phyloP scores from a whole-genome alignment of 2,329 filamentous ascomycete species.

The Paecilomyces formosus region DNA sequence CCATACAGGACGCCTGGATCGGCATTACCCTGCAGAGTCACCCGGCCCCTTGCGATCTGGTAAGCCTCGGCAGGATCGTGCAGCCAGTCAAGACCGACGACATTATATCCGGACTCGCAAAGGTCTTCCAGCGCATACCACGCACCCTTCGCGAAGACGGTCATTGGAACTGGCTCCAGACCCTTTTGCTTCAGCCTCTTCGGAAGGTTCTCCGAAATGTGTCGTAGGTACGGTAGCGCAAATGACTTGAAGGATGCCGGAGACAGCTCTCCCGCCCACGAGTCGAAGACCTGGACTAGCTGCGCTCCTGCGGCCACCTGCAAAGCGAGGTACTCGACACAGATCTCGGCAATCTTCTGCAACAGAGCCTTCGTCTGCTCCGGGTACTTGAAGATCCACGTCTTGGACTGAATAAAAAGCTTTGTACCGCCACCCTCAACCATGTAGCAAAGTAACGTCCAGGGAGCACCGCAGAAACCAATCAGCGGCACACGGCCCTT shows the following conservation, averaged over 20 bases:
- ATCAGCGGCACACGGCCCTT: constrained; percentile 84
- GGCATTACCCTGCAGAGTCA: constrained; percentile 88
- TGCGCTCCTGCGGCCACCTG: constrained; percentile 93
- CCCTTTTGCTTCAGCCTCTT: constrained; percentile 64
- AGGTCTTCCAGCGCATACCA: constrained; percentile 89
- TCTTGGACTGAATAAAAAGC: constrained; percentile 89
- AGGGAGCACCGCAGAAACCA: constrained; percentile 93
- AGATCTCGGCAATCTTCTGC: constrained; percentile 87
- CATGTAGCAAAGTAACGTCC: constrained; percentile 98
- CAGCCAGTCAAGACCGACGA: constrained; percentile 91
- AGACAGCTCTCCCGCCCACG: constrained; percentile 91
- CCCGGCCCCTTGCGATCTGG: constrained; percentile 67
- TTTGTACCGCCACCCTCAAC: constrained; percentile 95
- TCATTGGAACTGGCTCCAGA: constrained; percentile 83
- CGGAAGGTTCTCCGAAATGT: constrained; percentile 77
- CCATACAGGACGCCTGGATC: constrained; percentile 93
- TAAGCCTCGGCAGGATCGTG: constrained; percentile 81
- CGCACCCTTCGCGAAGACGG: constrained; percentile 94
- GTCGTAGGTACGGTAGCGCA: constrained; percentile 74
- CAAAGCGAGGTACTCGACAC: constrained; percentile 85
- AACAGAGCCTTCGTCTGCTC: constrained; percentile 72
- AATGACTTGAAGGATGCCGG: constrained; percentile 77
- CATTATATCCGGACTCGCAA: constrained; percentile 83
- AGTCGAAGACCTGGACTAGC: constrained; percentile 95
- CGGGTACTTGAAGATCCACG: constrained; percentile 88